These are phyloP conservation scores for Camelina laxa DNA, from an alignment of 345 rosid genomes.

Conservation along the genomic window DNA sequence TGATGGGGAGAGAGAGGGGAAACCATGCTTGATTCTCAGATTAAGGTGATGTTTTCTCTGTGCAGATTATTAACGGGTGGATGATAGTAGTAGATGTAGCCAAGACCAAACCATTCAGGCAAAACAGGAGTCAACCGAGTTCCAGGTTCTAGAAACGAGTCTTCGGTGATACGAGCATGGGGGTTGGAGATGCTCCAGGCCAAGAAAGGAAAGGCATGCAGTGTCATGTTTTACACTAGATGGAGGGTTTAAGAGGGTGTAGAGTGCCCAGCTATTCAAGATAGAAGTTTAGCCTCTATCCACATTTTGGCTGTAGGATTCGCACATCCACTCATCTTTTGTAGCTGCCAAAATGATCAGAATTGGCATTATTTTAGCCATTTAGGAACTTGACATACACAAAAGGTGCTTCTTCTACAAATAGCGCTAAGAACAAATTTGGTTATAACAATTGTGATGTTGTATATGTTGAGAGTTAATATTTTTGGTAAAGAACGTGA, in stretches of 20 bases:
- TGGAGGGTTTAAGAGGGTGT: neutral
- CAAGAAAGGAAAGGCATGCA: slow-evolving; percentile 9
- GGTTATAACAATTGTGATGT: neutral
- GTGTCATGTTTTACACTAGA: slow-evolving; percentile 12
- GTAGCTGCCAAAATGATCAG: neutral
- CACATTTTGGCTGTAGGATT: neutral
- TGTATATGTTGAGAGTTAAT: neutral
- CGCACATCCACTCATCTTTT: neutral
- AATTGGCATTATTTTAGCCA: neutral
- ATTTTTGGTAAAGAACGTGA: neutral
- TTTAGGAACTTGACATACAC: neutral
- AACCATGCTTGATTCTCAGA: slow-evolving; percentile 19
- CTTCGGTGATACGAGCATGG: slow-evolving; percentile 3
- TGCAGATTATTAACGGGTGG: slow-evolving; percentile 98
- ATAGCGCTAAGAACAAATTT: neutral
- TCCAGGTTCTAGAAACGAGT: slow-evolving; percentile 11
- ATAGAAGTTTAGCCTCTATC: neutral
- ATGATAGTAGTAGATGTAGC: slow-evolving; percentile 97
- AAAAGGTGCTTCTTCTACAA: neutral
- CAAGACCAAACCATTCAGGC: slow-evolving; percentile 58
- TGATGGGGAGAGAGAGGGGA: neutral
- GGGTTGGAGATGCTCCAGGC: slow-evolving; percentile 2
- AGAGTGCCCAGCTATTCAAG: slow-evolving; percentile 1
- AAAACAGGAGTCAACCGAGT: slow-evolving; percentile 41
- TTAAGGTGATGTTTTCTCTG: neutral